Conservation (phyloP, 2,329 filamentous ascomycete genomes). For the Elsinoe australis region DNA sequence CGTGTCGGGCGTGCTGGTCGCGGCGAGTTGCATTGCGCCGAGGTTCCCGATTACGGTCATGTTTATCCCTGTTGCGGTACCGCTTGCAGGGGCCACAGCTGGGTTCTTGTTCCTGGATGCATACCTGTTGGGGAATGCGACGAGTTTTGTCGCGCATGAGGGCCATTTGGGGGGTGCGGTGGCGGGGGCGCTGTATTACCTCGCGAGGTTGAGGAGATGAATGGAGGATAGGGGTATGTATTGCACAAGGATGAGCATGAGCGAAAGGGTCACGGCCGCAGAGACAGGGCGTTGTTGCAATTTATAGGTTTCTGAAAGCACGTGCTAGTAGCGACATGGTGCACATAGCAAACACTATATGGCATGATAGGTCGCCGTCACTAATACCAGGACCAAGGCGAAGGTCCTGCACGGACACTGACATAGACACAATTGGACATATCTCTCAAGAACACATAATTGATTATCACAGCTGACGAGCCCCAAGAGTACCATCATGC, state of each 20-base stretch:
- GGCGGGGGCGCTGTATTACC: conserved; percentile 1
- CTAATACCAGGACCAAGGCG: no score
- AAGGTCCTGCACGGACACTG: no score
- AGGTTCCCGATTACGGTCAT: conserved; percentile 14
- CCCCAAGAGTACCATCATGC: not conserved
- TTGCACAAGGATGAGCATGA: not conserved
- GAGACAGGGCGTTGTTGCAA: no score
- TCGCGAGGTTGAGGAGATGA: not conserved
- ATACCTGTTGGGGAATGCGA: conserved; percentile 1
- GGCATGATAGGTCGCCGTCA: no score
- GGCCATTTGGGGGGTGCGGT: conserved; percentile 13
- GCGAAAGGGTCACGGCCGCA: no score
- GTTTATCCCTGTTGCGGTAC: conserved; percentile 10
- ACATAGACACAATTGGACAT: no score
- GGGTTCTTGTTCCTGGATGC: conserved; percentile 14
- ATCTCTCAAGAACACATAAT: not conserved
- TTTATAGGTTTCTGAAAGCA: no score
- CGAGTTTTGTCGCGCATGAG: conserved; percentile 14
- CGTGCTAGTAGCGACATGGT: no score
- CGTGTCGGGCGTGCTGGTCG: conserved; percentile 9
- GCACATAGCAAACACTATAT: no score
- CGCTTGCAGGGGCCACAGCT: conserved; percentile 7
- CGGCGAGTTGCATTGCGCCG: conserved; percentile 6
- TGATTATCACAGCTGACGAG: not conserved
- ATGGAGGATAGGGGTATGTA: not conserved